Evolutionary conservation across 768 basidiomycete genomes (phyloP), one percentile per base, ranked within the genome.

Genomic region (Amanita phalloides): DNA sequence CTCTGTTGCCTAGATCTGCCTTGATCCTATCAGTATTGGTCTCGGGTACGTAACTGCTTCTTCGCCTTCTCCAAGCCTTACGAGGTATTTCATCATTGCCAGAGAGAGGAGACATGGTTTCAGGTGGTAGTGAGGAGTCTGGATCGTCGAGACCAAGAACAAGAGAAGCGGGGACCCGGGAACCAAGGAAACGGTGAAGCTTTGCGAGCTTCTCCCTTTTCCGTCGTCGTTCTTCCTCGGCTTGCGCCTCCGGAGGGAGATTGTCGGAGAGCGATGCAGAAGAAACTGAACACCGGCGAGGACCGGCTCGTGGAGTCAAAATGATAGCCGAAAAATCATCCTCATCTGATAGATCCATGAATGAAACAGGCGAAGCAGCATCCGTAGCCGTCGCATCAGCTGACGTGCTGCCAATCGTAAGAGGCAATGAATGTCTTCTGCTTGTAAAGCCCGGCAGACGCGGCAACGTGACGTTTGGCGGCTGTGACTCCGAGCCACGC

Each of bases 181-280:
- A 88, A n/a, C 89, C 90, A 32, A 91, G 74, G 67, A 85, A 90
- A 43, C 90, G 85, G 65, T 91, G 87, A 3, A 92, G 74, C 63
- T 82, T 90, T 3, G 84, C 85, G 43, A 92, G 69, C 57, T 82
- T 81, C 57, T 87, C 85, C 47, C 89, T 75, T 65, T 84, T 88
- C 55, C 78, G 76, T 52, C 78, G 71, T 54, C 77, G 77, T 54
- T 83, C 79, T 20, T 78, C 77, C 46, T 88, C 86, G 14, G 68
- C 75, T 54, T 68, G 73, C 54, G 74, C 73, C 51, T 81, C 77
- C 21, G 74, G 67, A 45, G 75, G 67, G 60, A 79, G 59, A 47
- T 68, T 70, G 51, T 79, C 75, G 38, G 70, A 70, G 42, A 78
- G 60, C 37, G 77, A 78, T 20, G 73, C 72, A 5, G 67, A 65